Percentiles rank a stretch among this genome's conserved stretches.
Conservation (phyloP, 1,284 basidiomycete species). For the Chiua sp. region DNA sequence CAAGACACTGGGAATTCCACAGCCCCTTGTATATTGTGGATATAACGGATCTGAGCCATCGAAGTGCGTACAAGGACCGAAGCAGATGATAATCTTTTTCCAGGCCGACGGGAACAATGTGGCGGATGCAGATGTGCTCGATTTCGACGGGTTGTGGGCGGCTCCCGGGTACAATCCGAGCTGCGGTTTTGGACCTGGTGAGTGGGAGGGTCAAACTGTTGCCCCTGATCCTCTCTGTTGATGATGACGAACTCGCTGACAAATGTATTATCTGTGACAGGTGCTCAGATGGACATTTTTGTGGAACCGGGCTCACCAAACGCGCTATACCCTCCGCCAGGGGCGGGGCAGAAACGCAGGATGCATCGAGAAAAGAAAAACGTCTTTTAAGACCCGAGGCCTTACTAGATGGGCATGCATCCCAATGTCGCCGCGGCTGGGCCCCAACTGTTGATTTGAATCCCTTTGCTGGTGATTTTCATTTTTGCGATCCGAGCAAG, state of each 20-base stretch:
- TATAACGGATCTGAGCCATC: not conserved
- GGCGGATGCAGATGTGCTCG: not conserved
- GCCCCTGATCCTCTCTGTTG: too few species aligned
- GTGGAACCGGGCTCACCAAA: not conserved
- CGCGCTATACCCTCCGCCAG: not conserved
- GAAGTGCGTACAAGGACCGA: conserved; percentile 15
- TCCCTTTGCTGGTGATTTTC: too few species aligned
- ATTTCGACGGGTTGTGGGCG: not conserved
- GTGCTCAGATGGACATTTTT: conserved; percentile 13
- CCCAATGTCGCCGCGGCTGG: too few species aligned
- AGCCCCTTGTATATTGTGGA: conserved; percentile 9
- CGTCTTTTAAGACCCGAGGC: too few species aligned
- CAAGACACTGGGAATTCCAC: conserved; percentile 11
- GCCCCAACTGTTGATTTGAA: too few species aligned
- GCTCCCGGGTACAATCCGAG: conserved; percentile 14
- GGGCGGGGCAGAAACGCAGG: too few species aligned
- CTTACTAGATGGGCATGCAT: too few species aligned
- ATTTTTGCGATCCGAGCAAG: too few species aligned
- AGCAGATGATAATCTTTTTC: conserved; percentile 6
- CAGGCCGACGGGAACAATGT: conserved; percentile 17
- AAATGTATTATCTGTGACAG: not conserved
- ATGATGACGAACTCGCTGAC: conserved; percentile 1
- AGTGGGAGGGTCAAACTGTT: not conserved
- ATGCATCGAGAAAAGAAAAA: too few species aligned
- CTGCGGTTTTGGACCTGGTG: conserved; percentile 21